phyloP scores from a whole-genome alignment of 305 asterid species.

The Fraxinus velutina region DNA sequence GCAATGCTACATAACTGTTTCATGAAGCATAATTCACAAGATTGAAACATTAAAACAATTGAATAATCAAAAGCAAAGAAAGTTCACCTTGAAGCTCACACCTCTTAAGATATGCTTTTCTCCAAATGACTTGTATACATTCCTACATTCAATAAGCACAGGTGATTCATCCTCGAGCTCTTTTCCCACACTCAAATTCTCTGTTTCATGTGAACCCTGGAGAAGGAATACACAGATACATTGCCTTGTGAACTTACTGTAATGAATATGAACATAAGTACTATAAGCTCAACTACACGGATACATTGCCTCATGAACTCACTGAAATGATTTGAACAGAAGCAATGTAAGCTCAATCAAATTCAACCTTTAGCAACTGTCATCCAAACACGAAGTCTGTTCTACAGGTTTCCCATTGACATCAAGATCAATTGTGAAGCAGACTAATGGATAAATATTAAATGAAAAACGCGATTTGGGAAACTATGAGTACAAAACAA shows the following conservation, averaged over 20 bases:
- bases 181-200: slow-evolving; percentile 31
- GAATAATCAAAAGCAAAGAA: slow-evolving; percentile 19
- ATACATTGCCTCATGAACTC: background rate
- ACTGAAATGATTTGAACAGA: background rate
- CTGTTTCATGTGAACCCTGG: slow-evolving; percentile 52
- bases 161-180: slow-evolving; percentile 54
- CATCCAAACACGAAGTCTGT: background rate
- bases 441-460: background rate
- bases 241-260: slow-evolving; percentile 3
- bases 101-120: slow-evolving; percentile 90
- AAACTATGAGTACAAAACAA: slow-evolving; percentile 3
- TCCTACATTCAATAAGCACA: slow-evolving; percentile 90
- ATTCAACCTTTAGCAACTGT: background rate
- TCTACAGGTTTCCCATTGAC: background rate
- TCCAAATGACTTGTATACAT: slow-evolving; percentile 90
- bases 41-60: background rate
- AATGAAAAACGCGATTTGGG: background rate
- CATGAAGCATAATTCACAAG: background rate
- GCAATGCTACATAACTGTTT: background rate
- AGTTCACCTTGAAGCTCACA: slow-evolving; percentile 90
- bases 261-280: background rate
- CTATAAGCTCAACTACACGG: background rate
- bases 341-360: background rate
- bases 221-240: slow-evolving; percentile 19
- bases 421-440: background rate